Percentiles rank a stretch among this genome's conserved stretches.
phyloP scores from a whole-genome alignment of 1,139 yeast genomes.

The Meyerozyma guilliermondii region DNA sequence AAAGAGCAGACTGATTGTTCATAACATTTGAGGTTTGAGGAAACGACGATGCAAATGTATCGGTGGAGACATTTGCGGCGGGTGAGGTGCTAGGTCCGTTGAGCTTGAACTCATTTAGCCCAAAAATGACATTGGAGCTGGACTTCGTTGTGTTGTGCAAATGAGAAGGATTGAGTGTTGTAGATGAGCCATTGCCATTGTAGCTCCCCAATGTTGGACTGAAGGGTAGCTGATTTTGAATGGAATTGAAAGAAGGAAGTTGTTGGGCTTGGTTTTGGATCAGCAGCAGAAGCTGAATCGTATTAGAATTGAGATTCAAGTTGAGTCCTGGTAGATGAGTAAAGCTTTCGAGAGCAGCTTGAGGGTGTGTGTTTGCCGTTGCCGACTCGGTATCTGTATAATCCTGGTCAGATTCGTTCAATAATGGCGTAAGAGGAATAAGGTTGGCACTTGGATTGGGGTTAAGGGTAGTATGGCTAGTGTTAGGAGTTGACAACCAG shows the following conservation, averaged over 20 bases:
- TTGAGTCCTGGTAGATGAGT: slow-evolving; percentile 14
- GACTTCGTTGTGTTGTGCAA: not conserved
- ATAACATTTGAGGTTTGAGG: not conserved
- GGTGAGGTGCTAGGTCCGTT: not conserved
- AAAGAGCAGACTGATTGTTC: not conserved
- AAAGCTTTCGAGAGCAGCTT: slow-evolving; percentile 13
- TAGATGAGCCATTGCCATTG: not conserved
- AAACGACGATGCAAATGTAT: not conserved
- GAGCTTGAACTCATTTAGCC: slow-evolving; percentile 1
- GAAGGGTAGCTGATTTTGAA: slow-evolving; percentile 28
- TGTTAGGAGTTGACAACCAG: slow-evolving; percentile 14
- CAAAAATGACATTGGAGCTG: not conserved
- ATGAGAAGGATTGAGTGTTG: slow-evolving; percentile 2
- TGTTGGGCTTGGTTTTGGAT: slow-evolving; percentile 29
- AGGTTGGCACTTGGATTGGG: slow-evolving; percentile 15
- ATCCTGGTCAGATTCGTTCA: slow-evolving; percentile 30
- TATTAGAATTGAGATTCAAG: slow-evolving; percentile 1
- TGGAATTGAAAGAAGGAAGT: slow-evolving; percentile 34
- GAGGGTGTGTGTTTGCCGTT: slow-evolving; percentile 5
- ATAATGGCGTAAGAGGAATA: slow-evolving; percentile 33
- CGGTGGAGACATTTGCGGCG: not conserved
- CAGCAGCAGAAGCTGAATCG: slow-evolving; percentile 12
- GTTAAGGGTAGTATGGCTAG: slow-evolving; percentile 3
- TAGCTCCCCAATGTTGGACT: not conserved
- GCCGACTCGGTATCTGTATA: slow-evolving; percentile 11